phyloP scores from a whole-genome alignment of 129 eudicot species.

The Mikania micrantha region DNA sequence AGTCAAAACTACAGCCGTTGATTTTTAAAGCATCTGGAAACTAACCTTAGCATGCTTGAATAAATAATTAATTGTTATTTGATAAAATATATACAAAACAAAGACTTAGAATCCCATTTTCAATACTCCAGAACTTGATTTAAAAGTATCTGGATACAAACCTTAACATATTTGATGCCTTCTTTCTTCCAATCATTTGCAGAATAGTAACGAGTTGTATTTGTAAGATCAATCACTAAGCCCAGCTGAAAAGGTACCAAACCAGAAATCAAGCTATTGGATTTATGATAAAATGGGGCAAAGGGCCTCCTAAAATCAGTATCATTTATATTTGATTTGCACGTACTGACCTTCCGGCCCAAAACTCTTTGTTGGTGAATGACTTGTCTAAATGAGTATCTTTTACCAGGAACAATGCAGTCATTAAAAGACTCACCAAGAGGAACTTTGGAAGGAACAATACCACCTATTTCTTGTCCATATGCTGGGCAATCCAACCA shows the following conservation, averaged over 20 bases:
- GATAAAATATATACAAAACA: neutral
- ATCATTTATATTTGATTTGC: neutral
- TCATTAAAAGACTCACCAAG: slow-evolving; percentile 78
- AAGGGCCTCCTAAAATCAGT: neutral
- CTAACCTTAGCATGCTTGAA: too few relatives aligned
- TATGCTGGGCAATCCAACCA: slow-evolving; percentile 93
- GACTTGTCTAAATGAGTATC: slow-evolving; percentile 94
- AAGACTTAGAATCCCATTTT: slow-evolving; percentile 2
- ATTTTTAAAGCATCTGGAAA: too few relatives aligned
- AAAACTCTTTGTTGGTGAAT: slow-evolving; percentile 78
- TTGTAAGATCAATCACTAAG: slow-evolving; percentile 90
- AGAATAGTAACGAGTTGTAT: slow-evolving; percentile 85
- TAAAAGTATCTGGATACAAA: slow-evolving; percentile 22
- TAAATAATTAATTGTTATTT: too few relatives aligned
- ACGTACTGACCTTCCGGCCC: slow-evolving; percentile 52
- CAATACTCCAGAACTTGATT: slow-evolving; percentile 12
- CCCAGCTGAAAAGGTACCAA: slow-evolving; percentile 42
- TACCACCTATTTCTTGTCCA: slow-evolving; percentile 74
- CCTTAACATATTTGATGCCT: slow-evolving; percentile 97
- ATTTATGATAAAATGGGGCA: neutral
- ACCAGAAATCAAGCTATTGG: too few relatives aligned
- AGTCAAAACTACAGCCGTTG: too few relatives aligned
- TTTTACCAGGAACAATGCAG: slow-evolving; percentile 69
- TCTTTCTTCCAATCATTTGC: slow-evolving; percentile 73
- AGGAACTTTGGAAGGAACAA: slow-evolving; percentile 95